Conservation (phyloP, 2,329 filamentous ascomycete species). For the Pestalotiopsis sp. region DNA sequence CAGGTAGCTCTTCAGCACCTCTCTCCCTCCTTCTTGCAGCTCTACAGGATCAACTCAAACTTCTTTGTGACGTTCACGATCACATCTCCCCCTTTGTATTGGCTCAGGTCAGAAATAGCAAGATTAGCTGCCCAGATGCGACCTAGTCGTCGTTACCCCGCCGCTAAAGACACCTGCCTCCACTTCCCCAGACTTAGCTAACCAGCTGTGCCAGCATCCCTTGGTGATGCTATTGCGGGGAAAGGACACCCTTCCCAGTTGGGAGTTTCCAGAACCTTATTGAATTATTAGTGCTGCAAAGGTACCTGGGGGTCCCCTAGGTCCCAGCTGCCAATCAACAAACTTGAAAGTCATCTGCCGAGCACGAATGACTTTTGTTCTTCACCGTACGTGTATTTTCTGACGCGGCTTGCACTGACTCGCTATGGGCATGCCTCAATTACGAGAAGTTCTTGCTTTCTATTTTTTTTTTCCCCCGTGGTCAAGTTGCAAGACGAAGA, state of each 20-base stretch:
- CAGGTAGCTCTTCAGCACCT: not conserved
- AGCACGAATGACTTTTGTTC: not conserved
- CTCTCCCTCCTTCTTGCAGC: not conserved
- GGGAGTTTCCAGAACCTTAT: not conserved
- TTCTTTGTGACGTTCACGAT: not conserved
- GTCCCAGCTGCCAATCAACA: not conserved
- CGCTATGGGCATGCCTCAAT: not conserved
- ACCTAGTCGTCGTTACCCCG: no score
- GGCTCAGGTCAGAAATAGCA: not conserved
- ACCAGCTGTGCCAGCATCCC: not conserved
- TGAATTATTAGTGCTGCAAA: not conserved
- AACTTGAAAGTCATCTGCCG: not conserved
- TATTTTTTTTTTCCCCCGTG: no score
- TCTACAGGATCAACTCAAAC: not conserved
- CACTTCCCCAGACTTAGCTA: not conserved
- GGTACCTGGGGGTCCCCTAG: not conserved
- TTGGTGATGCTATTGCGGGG: not conserved
- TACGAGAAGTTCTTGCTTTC: not conserved
- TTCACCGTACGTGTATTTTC: not conserved
- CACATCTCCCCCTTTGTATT: not conserved
- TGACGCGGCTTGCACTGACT: not conserved
- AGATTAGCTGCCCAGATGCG: not conserved
- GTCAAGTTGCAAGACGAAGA: no score
- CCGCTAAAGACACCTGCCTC: not conserved
- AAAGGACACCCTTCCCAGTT: not conserved